Base-by-base conservation (phyloP, 208 protist genomes). In the Leishmania gerbilli region DNA sequence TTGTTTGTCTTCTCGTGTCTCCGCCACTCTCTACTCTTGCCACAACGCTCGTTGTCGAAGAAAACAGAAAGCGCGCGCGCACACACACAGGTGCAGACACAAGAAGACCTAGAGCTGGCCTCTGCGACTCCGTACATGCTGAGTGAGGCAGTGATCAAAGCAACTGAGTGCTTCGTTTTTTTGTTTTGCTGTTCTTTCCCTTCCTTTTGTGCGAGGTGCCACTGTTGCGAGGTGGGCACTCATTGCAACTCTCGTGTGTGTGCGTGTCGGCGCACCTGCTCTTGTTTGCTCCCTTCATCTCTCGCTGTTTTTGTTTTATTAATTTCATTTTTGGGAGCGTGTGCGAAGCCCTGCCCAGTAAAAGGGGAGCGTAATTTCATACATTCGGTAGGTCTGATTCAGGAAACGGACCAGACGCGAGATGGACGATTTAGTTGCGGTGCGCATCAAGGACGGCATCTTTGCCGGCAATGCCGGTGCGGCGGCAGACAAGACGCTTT, bases 381-480 rank as follows among this genome's bases (percentile, higher is more conserved):
- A 69, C 56, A 51, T 31, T 34, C n/a, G 40, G n/a, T 8, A 34
- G 21, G 34, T 64, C 40, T 31, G 17, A 58, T 31, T 77, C 27
- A 17, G n/a, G 42, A 40, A 45, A 53, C 27, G 31, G 24, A 21
- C 40, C 19, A 17, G 31, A 40, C 31, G 40, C 34, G 27, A 56
- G 56, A 85, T 85, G 82, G 82, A 85, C 51, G 91, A 97, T 9
- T 85, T 97, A 42, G 90, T 97, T 81, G 96, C 96, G 21, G 92
- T 98, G 45, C 88, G 95, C 27, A 93, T 98, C 71, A 98, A 98
- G 79, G 96, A 98, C 86, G 96, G 96, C 55, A 93, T 98, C 82
- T 98, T 98, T 84, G 93, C 92, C 7, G 96, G 96, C 65, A 98
- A 98, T 82, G 82, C 88, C 17, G 87, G 89, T 40, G 93, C 92